Conservation (phyloP, 306 rosid genomes). For the Prosopis cineraria region DNA sequence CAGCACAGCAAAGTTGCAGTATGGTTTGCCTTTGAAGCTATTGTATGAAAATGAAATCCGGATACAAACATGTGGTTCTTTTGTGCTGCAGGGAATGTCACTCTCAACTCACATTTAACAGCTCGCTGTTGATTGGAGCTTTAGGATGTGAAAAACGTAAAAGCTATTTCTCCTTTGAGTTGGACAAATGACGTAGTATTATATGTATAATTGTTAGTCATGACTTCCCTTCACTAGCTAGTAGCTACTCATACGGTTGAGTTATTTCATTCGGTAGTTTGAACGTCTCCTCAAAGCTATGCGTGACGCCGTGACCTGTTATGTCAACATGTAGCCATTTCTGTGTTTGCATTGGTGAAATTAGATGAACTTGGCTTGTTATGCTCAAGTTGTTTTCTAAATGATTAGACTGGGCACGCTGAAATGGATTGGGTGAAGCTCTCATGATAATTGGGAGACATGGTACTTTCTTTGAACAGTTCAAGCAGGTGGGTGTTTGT, state of each 20-base stretch:
- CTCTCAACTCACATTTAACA: slow-evolving; percentile 39
- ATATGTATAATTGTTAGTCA: slow-evolving; percentile 29
- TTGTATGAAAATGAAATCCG: not conserved
- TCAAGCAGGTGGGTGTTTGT: not conserved
- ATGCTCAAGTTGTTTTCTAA: not conserved
- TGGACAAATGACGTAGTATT: slow-evolving; percentile 24
- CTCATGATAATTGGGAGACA: slow-evolving; percentile 8
- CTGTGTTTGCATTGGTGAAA: not conserved
- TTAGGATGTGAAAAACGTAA: slow-evolving; percentile 20
- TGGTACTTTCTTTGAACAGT: not conserved
- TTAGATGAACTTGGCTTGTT: not conserved
- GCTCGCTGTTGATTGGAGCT: slow-evolving; percentile 45
- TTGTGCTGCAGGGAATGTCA: slow-evolving; percentile 48
- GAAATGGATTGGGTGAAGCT: not conserved
- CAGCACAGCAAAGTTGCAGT: not conserved
- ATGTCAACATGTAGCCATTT: not conserved
- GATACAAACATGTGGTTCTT: not conserved
- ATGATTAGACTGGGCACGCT: slow-evolving; percentile 25
- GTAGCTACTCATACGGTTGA: slow-evolving; percentile 18
- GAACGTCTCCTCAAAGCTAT: not conserved
- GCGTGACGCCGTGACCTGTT: too few relatives aligned
- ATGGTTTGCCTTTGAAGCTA: not conserved
- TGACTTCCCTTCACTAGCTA: slow-evolving; percentile 11
- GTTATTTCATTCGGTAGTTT: slow-evolving; percentile 29
- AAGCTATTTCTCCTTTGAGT: slow-evolving; percentile 18